Evolutionary conservation across 371 early-diverging fungal species (phyloP), one percentile per base, ranked within the genome.

Genomic region (Mucor irregularis): DNA sequence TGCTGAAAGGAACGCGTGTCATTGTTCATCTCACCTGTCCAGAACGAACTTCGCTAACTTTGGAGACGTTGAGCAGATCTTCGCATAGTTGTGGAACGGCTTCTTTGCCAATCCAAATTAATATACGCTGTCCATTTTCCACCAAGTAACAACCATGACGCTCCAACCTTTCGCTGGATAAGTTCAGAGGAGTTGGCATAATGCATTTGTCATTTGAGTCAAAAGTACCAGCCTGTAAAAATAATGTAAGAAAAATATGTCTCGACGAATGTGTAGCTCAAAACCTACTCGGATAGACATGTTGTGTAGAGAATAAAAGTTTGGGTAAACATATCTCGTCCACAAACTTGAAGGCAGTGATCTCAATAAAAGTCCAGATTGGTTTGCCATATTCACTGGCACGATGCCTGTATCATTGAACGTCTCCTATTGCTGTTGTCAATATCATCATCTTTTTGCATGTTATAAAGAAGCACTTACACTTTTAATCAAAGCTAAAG

Each of bases 61-160:
- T 57, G 5, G 68, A 55, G 10, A 64, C 72, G 35, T 78, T 80
- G 14, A 90, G 73, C 29, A 90, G 58, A 38, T 73, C 73, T 35
- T 64, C 76, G 47, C 80, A 76, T 5, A 91, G 51, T 35, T 83
- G 73, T 2, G 88, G 83, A 6, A 74, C 69, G 13, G 78, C 83
- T 5, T 73, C 82, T 42, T 83, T 72, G 9, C 91, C 88, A 8
- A 94, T 66, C 92, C 91, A 93, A 26, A 94, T 45, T 56, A 84
- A 87, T 10, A 88, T 76, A 26, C 85, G 82, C 6, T 72, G 57
- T 7, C 89, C 87, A 53, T 86, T 82, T 42, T 87, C 85, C 11
- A 94, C 59, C 33, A 94, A 71, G 63, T 83, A 93, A 1, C 88
- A 63, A 11, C 93, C 92, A 51, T 86, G 77, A 13, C 85, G 78